phyloP scores from a whole-genome alignment of 2,329 filamentous ascomycete genomes.

The Sclerotinia nivalis region DNA sequence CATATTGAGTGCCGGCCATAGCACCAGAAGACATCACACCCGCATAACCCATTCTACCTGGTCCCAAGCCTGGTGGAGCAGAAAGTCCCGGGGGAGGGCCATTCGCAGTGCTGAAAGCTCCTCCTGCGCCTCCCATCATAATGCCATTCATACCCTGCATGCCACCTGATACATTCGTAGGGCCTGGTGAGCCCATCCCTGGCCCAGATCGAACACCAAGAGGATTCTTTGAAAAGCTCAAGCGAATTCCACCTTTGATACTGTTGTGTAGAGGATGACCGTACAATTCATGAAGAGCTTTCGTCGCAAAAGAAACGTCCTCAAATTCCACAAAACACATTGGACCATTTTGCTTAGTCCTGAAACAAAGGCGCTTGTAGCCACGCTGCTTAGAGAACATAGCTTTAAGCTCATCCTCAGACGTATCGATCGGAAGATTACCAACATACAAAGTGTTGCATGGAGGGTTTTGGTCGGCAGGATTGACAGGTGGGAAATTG shows the following conservation, averaged over 20 bases:
- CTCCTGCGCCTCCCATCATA: constrained; percentile 46
- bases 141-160: constrained; percentile 61
- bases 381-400: constrained; percentile 92
- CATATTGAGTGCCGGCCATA: constrained; percentile 36
- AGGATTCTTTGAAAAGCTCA: constrained; percentile 97
- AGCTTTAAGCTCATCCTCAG: constrained; percentile 91
- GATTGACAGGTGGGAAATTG: constrained; percentile 84
- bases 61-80: constrained; percentile 69
- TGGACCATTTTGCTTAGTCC: constrained; percentile 90
- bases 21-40: constrained; percentile 31
- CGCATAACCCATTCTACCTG: constrained; percentile 36
- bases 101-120: constrained; percentile 47
- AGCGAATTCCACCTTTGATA: constrained; percentile 87
- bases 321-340: constrained; percentile 99
- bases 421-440: constrained; percentile 90
- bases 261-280: constrained; percentile 86
- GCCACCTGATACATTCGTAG: constrained; percentile 46
- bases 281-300: constrained; percentile 85
- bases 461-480: constrained; percentile 92
- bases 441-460: constrained; percentile 98
- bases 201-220: constrained; percentile 85
- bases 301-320: constrained; percentile 87
- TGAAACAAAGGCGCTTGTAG: constrained; percentile 92
- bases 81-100: constrained; percentile 78
- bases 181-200: constrained; percentile 42